Conservation (phyloP, 192 early-diverging fungal species). For the Coemansia sp. region DNA sequence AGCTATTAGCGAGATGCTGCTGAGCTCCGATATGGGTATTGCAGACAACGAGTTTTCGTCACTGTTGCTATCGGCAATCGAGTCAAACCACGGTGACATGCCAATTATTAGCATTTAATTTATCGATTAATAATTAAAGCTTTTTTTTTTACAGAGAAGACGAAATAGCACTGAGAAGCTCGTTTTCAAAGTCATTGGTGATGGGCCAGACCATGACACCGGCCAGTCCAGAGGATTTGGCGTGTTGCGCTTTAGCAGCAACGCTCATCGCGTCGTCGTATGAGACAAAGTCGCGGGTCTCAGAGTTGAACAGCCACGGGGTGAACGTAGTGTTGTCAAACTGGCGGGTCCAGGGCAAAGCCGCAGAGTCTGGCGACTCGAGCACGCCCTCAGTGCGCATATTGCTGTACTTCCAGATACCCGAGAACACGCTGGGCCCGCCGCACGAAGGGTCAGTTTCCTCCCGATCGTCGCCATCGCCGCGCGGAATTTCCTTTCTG, state of each 20-base stretch:
- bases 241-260: constrained; percentile 54
- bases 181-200: constrained; percentile 61
- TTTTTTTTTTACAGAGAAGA: not conserved
- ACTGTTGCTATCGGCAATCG: constrained; percentile 25
- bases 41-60: constrained; percentile 23
- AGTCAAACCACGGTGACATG: constrained; percentile 20
- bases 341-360: constrained; percentile 56
- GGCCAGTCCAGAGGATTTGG: constrained; percentile 47
- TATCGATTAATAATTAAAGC: not conserved
- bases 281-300: constrained; percentile 61
- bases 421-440: constrained; percentile 53
- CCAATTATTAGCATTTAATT: constrained; percentile 22
- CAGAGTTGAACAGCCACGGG: constrained; percentile 70
- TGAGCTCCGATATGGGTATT: constrained; percentile 5
- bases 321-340: constrained; percentile 61
- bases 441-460: constrained; percentile 38
- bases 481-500: constrained; percentile 48
- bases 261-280: constrained; percentile 60
- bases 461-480: constrained; percentile 56
- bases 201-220: constrained; percentile 74
- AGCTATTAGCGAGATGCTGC: constrained; percentile 17
- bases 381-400: constrained; percentile 59
- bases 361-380: constrained; percentile 45
- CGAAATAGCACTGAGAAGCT: constrained; percentile 39
- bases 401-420: constrained; percentile 66